Conservation (phyloP, 805 yeast species). For the Sugiyamaella qingdaonensis region DNA sequence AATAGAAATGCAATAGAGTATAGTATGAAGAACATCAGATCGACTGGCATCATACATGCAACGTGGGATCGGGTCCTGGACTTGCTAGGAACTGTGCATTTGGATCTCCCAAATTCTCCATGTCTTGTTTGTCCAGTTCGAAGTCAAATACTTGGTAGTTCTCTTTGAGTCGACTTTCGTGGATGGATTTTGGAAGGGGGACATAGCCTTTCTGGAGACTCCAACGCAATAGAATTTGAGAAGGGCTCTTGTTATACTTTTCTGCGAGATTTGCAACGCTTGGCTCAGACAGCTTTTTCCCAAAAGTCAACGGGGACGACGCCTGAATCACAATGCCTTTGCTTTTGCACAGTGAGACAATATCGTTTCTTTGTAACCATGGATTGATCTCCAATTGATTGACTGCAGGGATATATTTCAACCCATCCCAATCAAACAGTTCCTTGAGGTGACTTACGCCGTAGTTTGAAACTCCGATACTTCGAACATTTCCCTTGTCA, state of each 20-base stretch:
- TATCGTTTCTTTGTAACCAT: slow-evolving; percentile 67
- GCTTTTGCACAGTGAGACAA: slow-evolving; percentile 50
- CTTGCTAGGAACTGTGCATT: slow-evolving; percentile 14
- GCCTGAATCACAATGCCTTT: slow-evolving; percentile 59
- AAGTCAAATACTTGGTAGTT: slow-evolving; percentile 54
- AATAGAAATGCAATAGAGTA: not conserved
- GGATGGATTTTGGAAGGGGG: slow-evolving; percentile 63
- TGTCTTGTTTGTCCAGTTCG: slow-evolving; percentile 42
- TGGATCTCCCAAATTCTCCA: slow-evolving; percentile 35
- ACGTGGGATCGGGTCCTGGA: slow-evolving; percentile 15
- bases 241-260: slow-evolving; percentile 46
- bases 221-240: slow-evolving; percentile 72
- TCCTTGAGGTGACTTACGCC: slow-evolving; percentile 55
- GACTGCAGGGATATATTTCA: slow-evolving; percentile 57
- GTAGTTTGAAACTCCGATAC: slow-evolving; percentile 62
- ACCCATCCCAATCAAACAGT: slow-evolving; percentile 42
- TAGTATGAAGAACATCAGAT: not conserved
- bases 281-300: slow-evolving; percentile 48
- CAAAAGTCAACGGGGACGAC: slow-evolving; percentile 69
- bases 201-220: slow-evolving; percentile 65
- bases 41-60: slow-evolving; percentile 2
- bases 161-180: slow-evolving; percentile 43
- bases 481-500: slow-evolving; percentile 46
- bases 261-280: slow-evolving; percentile 47
- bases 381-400: slow-evolving; percentile 83